Conservation (phyloP, 495 filamentous ascomycete species). For the Neurospora intermedia region DNA sequence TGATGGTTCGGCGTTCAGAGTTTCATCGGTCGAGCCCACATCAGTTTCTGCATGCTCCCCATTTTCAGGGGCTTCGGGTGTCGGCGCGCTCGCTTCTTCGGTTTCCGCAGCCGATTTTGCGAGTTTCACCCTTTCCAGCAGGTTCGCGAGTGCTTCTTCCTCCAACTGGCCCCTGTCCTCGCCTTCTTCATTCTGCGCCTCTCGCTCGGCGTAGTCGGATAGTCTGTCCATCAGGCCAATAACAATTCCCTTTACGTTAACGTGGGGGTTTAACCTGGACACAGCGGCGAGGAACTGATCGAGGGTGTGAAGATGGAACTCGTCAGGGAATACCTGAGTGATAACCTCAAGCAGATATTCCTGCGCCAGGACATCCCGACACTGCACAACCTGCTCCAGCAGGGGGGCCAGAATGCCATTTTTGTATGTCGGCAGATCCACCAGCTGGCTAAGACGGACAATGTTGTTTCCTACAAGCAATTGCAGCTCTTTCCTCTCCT, state of each 20-base stretch:
- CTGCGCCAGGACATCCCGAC: constrained; percentile 90
- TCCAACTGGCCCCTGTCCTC: constrained; percentile 68
- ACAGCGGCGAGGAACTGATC: constrained; percentile 90
- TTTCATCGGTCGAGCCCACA: constrained; percentile 11
- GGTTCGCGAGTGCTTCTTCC: constrained; percentile 64
- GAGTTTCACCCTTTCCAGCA: constrained; percentile 68
- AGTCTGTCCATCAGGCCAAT: constrained; percentile 96
- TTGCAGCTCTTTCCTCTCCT: constrained; percentile 90
- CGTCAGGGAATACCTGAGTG: constrained; percentile 97
- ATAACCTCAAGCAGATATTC: constrained; percentile 97
- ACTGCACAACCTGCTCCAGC: constrained; percentile 94
- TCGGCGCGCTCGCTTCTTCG: constrained; percentile 6
- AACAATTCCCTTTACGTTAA: constrained; percentile 95
- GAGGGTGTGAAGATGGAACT: constrained; percentile 92
- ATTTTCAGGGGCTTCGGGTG: constrained; percentile 11
- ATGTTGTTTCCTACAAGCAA: constrained; percentile 92
- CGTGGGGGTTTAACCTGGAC: constrained; percentile 82
- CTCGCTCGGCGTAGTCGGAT: constrained; percentile 81
- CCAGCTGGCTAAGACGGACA: constrained; percentile 87
- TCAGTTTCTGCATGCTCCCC: constrained; percentile 11
- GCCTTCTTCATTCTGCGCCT: constrained; percentile 59
- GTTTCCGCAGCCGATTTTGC: constrained; percentile 45
- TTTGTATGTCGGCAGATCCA: constrained; percentile 89
- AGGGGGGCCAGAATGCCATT: constrained; percentile 79
- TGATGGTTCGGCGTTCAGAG: constrained; percentile 16